Evolutionary conservation across 2,329 filamentous ascomycete genomes (phyloP), one percentile per base, ranked within the genome.

Genomic region (Cryoendolithus antarcticus): DNA sequence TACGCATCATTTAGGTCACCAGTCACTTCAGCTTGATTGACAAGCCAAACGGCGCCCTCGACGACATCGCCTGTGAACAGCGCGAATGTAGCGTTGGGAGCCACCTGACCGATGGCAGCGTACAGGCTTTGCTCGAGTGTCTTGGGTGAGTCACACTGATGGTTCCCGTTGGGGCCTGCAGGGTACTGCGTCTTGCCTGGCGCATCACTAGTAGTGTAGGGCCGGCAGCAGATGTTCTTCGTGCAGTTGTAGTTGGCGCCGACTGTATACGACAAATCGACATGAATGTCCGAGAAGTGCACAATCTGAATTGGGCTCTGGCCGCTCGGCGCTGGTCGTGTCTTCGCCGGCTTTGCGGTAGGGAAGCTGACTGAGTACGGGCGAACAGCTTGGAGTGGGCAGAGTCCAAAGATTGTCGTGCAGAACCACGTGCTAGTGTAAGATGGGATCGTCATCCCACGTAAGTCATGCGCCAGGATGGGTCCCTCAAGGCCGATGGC

Each of bases 41-140:
- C 55, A 8, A 56, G 44, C 62, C 62, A 65, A 6, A 64, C 51
- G 31, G 60, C 61, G 32, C 74, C 70, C 41, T 74, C 69, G 7
- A 75, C 61, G 21, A 77, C 64, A 43, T 77, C 74, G 4, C 74
- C 74, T 0, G 74, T 77, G 55, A 75, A 77, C 36, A 77, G 62
- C n/a, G 65, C 60, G 43, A 77, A 74, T 2, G 63, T 62, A 0
- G 69, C 65, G 41, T 72, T 59, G 1, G 52, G 49, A 13, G 47
- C 50, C n/a, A 70, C 44, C 6, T 58, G 45, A 34, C 59, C 45
- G 37, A 66, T 62, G 9, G 62, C 62, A 9, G 42, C 47, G 39
- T 61, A 57, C 69, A 76, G 68, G 58, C 71, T 75, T 37, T 69
- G 52, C 47, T 75, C 70, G 1, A 77, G 61, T 10, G 52, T 59